Evolutionary conservation across 2,329 filamentous ascomycete genomes (phyloP), one percentile per base, ranked within the genome.

Genomic region (Pseudopithomyces maydicus): DNA sequence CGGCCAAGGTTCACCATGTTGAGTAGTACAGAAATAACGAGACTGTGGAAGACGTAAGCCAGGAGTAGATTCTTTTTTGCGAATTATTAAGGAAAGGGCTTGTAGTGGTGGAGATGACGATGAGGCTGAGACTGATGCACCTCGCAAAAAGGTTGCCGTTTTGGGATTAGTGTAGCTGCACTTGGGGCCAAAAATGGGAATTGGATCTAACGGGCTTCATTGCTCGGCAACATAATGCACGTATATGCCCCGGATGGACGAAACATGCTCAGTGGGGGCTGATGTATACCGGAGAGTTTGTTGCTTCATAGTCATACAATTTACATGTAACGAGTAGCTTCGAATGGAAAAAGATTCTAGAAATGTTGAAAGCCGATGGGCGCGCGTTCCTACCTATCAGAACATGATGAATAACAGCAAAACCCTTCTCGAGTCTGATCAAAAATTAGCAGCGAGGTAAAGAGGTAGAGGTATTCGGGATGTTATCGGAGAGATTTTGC

Each of bases 1-100:
- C 42, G 52, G 11, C 52, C 43, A 8, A 45, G 43, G 23, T 54
- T 48, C 15, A 54, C 52, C 52, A 54, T 54, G 6, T 3, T 41
- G 36, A 19, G 3, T 14, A 14, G 19, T 14, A n/a, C 23, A 15
- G 12, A 29, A 29, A 38, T 11, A 14, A 32, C n/a, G 23, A 38
- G 32, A n/a, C n/a, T 23, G 35, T 36, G 41, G 20, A 23, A 20
- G 36, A 41, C 41, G 15, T 17, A 8, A 12, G 4, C 14, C 14
- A 7, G 11, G n/a, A 29, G 29, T 11, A 32, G 22, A 1, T 32
- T 20, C 8, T 32, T 20, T n/a, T 2, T 14, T 11, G 19, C 10
- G 14, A 14, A 36, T 19, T 50, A 39, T 50, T 50, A 50, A 39
- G 20, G 35, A 41, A 19, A 41, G 26, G 6, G 12, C 8, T 8